Evolutionary conservation across 1,284 basidiomycete genomes (phyloP), one percentile per base, ranked within the genome.

Genomic region (Retiboletus flavoniger): DNA sequence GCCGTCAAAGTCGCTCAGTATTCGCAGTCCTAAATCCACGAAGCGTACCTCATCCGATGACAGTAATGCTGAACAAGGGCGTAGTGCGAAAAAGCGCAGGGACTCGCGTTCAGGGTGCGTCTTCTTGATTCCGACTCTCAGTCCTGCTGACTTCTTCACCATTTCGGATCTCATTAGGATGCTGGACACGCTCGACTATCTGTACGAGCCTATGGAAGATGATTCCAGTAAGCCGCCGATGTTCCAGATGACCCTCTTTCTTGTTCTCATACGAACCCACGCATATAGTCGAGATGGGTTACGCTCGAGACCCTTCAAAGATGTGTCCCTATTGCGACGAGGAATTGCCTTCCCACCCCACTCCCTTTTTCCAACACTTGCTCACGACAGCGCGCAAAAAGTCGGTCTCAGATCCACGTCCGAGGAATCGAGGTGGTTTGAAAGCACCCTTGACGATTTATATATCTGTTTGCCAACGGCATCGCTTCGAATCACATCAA

Each of bases 281-380:
- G 36, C 44, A 34, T 55, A 50, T 29, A 62, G 63, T 65, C n/a
- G 65, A 63, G 3, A 38, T 60, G 28, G 53, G 56, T n/a, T 57
- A 57, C 24, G 35, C 51, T 5, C 60, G 81, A 75, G 88, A 91
- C 60, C 87, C 87, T 7, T 75, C 74, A 6, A 82, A 76, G 0
- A 69, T 91, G 2, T 93, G 90, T 63, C 89, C 89, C 0, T 93
- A 85, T 68, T 93, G 89, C 59, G 89, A 93, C 61, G 78, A 81
- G 32, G 76, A 72, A 0, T 75, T 91, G 7, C 91, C 89, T 3
- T 55, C 74, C 3, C 71, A 76, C 3, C 86, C 85, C 3, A 88
- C 89, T 0, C 79, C 82, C 1, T 70, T 78, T 28, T 74, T 92
- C n/a, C 61, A 64, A 14, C 70, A 72, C 4, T 74, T 92, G n/a